Base-by-base conservation (phyloP, 192 early-diverging fungal species). In the Gorgonomyces haynaldii region DNA sequence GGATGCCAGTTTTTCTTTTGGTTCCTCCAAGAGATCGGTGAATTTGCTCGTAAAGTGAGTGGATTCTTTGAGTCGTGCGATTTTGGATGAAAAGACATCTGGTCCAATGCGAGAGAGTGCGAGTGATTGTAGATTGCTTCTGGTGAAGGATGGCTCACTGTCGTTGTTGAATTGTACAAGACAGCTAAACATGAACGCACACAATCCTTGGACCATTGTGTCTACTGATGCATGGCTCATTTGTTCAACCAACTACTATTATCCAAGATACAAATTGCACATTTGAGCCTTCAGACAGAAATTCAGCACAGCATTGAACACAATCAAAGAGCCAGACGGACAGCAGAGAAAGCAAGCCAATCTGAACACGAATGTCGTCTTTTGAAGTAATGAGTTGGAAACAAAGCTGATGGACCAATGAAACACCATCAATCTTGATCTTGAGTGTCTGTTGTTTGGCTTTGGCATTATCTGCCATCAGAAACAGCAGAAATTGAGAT, bases 81-180 rank as follows among this genome's bases (percentile, higher is more conserved):
- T 72, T 23, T 84, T 79, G 24, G 82, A 85, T 36, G 76, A 65
- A 52, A 88, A 93, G 27, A 88, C 81, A 50, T 96, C 95, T 4
- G 67, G 57, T 4, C 91, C 89, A 15, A 96, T 84, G 7, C 92
- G 80, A 57, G 79, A 88, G 6, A 82, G 69, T 39, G 92, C 69
- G 29, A 98, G 82, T 6, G 84, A 73, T 46, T 93, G 83, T 32
- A 98, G 62, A 22, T 73, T 85, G 12, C 74, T 57, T 44, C 84
- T 71, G 1, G 74, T 69, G 50, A 98, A 81, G 2, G 79, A 67
- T 2, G 86, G 62, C 44, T 85, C 82, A 2, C 78, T 57, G 28
- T 89, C 84, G 61, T 86, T 69, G 57, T 96, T 90, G 60, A 81
- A 98, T 60, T 96, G 81, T 45, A 88, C 86, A 25, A 84, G 70